Base-by-base conservation (phyloP, 2,329 filamentous ascomycete genomes). In the Exophiala dermatitidis region DNA sequence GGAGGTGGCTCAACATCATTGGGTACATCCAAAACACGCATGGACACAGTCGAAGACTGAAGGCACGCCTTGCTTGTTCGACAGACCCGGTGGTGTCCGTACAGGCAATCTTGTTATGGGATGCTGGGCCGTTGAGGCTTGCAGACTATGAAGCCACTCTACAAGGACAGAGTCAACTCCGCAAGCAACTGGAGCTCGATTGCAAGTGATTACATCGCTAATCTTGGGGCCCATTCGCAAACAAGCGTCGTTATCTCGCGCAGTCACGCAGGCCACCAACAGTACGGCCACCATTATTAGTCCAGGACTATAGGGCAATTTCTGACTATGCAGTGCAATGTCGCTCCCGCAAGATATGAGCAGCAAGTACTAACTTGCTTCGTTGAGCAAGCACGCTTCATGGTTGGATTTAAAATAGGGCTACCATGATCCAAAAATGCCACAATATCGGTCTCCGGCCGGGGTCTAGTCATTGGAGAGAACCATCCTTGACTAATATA, bases 1-100 rank as follows among this genome's bases (percentile, higher is more conserved):
- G 91, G n/a, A 78, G 85, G 55, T 96, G 90, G 90, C 70, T 96
- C 46, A 95, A 96, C 66, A 77, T 96, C 2, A 80, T 96, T 60
- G 91, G 90, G 4, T 94, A 94, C 67, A 74, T 90, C 50, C 55
- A 60, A 36, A 10, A 42, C 4, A 19, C 48, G 4, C 26, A 10
- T 10, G 32, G 8, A 31, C 32, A 33, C n/a, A 41, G 6, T n/a
- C 31, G 45, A 29, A 54, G 77, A 74, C 54, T 52, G 45, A 56
- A 46, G 56, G 53, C 46, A 32, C 29, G 37, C 10, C 6, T 19
- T n/a, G 7, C 26, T 12, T 42, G 57, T 40, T 2, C 8, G 36
- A 8, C 58, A 49, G 69, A 77, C 30, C 65, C 72, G 52, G 48
- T 72, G 7, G 68, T 67, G 51, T 45, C 33, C n/a, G 73, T 95